Evolutionary conservation across 2,329 filamentous ascomycete species (phyloP).

Genomic region (Trichoderma koningii): DNA sequence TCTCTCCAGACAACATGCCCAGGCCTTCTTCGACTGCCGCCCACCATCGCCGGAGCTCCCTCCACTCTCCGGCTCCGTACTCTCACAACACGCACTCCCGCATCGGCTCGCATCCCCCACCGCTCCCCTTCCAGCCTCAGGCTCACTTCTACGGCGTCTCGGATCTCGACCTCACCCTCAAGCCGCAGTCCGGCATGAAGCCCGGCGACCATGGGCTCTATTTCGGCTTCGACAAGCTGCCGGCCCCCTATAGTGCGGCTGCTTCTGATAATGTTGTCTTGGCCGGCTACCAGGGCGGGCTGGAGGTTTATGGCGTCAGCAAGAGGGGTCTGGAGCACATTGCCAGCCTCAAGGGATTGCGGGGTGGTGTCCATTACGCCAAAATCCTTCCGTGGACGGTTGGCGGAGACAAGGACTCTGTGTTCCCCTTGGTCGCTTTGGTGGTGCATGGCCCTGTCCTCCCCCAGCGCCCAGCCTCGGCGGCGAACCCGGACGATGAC

Average conservation of each 20-base stretch:
- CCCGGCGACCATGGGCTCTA: conserved; percentile 72
- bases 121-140: conserved; percentile 73
- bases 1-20: conserved; percentile 45
- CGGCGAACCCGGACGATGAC: conserved; percentile 37
- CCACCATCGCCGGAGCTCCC: conserved; percentile 47
- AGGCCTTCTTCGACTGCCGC: conserved; percentile 41
- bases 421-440: conserved; percentile 75
- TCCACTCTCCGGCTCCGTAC: conserved; percentile 45
- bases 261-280: conserved; percentile 67
- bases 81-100: conserved; percentile 52
- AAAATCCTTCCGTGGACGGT: conserved; percentile 76
- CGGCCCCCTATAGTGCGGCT: conserved; percentile 43
- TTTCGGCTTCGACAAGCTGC: conserved; percentile 77
- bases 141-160: conserved; percentile 76
- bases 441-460: conserved; percentile 76
- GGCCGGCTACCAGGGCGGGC: conserved; percentile 75
- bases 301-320: conserved; percentile 74
- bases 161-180: conserved; percentile 71
- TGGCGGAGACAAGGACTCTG: conserved; percentile 53
- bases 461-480: conserved; percentile 44
- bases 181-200: conserved; percentile 56
- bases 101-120: conserved; percentile 52
- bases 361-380: conserved; percentile 77
- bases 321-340: conserved; percentile 71
- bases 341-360: conserved; percentile 72